Conservation (phyloP, 345 rosid species). For the Pistacia integerrima region DNA sequence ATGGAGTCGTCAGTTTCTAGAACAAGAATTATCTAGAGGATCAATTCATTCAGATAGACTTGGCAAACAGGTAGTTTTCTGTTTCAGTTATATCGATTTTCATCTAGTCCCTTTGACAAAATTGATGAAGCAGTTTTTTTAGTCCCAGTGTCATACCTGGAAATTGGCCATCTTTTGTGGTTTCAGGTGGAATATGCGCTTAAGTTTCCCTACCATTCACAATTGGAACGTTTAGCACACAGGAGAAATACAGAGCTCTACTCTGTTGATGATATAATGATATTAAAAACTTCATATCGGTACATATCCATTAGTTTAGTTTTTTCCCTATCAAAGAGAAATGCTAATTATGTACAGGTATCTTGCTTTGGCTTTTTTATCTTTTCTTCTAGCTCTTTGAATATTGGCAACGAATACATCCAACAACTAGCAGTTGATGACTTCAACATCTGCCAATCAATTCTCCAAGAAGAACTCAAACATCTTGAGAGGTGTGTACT, state of each 20-base stretch:
- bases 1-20: conserved; percentile 61
- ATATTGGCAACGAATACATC: conserved; percentile 45
- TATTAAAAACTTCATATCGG: conserved; percentile 65
- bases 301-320: conserved; percentile 25
- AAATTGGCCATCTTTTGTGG: conserved; percentile 7
- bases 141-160: neutral
- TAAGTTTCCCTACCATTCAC: conserved; percentile 49
- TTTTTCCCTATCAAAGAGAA: neutral
- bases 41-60: conserved; percentile 32
- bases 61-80: conserved; percentile 46
- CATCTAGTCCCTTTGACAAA: neutral
- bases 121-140: neutral
- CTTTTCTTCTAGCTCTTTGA: conserved; percentile 45
- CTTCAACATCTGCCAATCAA: conserved; percentile 68
- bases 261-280: conserved; percentile 38
- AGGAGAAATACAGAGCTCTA: conserved; percentile 59
- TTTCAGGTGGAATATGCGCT: conserved; percentile 74
- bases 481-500: conserved; percentile 59
- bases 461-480: conserved; percentile 62
- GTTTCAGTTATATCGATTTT: conserved; percentile 2
- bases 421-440: conserved; percentile 67
- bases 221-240: conserved; percentile 56
- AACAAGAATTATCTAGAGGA: conserved; percentile 43
- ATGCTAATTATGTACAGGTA: neutral
- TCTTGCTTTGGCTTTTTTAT: neutral